Conservation (phyloP, 257 asterid genomes). For the Sherardia arvensis region DNA sequence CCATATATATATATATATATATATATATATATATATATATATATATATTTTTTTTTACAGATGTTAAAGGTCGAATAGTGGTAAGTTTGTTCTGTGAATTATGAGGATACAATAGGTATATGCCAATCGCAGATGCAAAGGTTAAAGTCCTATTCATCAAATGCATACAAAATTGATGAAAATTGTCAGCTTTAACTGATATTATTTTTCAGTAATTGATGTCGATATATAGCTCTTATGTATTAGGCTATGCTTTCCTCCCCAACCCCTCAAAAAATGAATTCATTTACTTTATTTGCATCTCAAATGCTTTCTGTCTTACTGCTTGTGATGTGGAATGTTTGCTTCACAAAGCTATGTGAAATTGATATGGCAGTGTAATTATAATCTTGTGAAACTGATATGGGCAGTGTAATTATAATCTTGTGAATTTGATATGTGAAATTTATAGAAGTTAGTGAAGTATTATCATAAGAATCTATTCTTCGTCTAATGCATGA, state of each 20-base stretch:
- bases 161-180: not conserved
- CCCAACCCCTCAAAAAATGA: not conserved
- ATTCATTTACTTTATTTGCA: no score
- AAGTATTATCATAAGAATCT: no score
- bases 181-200: no score
- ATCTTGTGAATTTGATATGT: conserved; percentile 2
- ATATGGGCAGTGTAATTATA: not conserved
- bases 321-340: no score
- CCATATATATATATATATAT: not conserved
- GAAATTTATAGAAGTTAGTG: not conserved
- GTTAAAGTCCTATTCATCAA: no score
- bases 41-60: no score
- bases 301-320: no score
- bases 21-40: no score
- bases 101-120: not conserved
- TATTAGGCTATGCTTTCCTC: not conserved
- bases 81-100: not conserved
- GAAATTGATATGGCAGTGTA: no score
- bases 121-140: not conserved
- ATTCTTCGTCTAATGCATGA: not conserved
- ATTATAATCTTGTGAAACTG: no score
- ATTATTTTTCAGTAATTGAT: not conserved
- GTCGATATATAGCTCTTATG: not conserved
- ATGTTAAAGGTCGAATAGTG: not conserved
- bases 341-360: no score